Evolutionary conservation across 2,329 filamentous ascomycete species (phyloP).

Genomic region (Bertia moriformis): DNA sequence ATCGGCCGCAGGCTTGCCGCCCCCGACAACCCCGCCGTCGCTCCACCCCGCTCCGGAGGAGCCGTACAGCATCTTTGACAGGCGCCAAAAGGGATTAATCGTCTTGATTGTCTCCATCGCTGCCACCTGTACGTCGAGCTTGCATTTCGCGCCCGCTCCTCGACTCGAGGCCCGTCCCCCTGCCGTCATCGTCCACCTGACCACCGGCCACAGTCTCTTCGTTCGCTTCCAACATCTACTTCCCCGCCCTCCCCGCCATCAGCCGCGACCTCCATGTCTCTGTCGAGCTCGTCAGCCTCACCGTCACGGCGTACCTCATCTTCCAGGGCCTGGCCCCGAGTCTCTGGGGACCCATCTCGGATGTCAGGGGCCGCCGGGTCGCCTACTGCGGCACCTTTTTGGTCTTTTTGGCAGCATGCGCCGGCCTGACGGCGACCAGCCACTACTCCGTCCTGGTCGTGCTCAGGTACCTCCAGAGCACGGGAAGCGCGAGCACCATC

Average conservation of each 20-base stretch:
- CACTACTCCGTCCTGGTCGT: slow-evolving; percentile 19
- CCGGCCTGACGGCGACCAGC: slow-evolving; percentile 15
- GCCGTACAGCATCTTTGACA: slow-evolving; percentile 34
- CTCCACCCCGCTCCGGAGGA: slow-evolving; percentile 6
- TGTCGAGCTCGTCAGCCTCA: slow-evolving; percentile 21
- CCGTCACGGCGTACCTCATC: slow-evolving; percentile 24
- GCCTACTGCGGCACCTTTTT: slow-evolving; percentile 18
- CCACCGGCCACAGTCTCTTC: slow-evolving; percentile 14
- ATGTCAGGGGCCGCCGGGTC: slow-evolving; percentile 17
- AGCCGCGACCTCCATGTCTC: slow-evolving; percentile 22
- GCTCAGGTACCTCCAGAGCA: slow-evolving; percentile 23
- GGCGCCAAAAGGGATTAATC: slow-evolving; percentile 29
- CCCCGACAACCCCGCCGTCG: slow-evolving; percentile 2
- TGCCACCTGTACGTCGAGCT: slow-evolving; percentile 30
- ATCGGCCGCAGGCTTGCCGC: no score
- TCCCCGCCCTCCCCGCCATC: slow-evolving; percentile 24
- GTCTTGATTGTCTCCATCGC: slow-evolving; percentile 29
- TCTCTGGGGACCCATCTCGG: slow-evolving; percentile 21
- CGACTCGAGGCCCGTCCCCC: no score
- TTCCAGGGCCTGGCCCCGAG: slow-evolving; percentile 26
- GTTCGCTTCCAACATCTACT: slow-evolving; percentile 28
- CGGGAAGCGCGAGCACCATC: slow-evolving; percentile 24
- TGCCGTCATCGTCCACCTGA: no score
- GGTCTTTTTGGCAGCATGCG: slow-evolving; percentile 16
- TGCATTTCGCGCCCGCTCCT: no score